Percentiles rank a stretch among this genome's conserved stretches.
Conservation (phyloP, 495 filamentous ascomycete species). For the Oidiodendron maius region DNA sequence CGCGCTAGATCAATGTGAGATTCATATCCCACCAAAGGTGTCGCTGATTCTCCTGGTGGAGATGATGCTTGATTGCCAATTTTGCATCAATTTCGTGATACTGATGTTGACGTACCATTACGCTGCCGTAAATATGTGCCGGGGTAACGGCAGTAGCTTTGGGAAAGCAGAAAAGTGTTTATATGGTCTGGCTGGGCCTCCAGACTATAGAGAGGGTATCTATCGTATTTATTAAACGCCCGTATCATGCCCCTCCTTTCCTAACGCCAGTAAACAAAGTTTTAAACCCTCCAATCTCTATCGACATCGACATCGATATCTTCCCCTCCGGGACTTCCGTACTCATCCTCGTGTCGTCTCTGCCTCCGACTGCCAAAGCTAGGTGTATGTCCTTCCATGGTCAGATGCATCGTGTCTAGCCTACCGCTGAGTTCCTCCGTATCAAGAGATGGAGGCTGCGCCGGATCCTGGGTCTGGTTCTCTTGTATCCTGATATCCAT, state of each 20-base stretch:
- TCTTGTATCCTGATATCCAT: constrained; percentile 41
- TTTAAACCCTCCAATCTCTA: constrained; percentile 15
- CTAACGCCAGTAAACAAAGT: constrained; percentile 10
- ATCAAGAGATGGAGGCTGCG: constrained; percentile 31
- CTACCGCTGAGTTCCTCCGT: constrained; percentile 17
- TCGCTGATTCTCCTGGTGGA: constrained; percentile 72
- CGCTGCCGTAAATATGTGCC: neutral
- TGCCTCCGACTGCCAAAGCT: constrained; percentile 16
- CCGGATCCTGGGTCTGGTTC: constrained; percentile 28
- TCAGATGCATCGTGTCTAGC: constrained; percentile 28
- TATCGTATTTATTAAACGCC: neutral
- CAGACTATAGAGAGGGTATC: neutral
- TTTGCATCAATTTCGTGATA: too few species aligned
- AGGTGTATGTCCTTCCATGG: constrained; percentile 41
- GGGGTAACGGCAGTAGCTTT: too few species aligned
- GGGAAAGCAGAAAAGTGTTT: too few species aligned
- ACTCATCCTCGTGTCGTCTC: constrained; percentile 4
- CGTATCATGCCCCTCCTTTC: neutral
- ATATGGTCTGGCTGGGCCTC: too few species aligned
- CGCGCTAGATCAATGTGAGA: constrained; percentile 56
- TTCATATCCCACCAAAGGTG: constrained; percentile 70
- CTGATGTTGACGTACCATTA: too few species aligned
- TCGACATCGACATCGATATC: constrained; percentile 6
- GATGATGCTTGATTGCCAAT: constrained; percentile 93
- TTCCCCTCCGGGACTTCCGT: constrained; percentile 3